Evolutionary conservation across 73 alveolate genomes (phyloP), one percentile per base, ranked within the genome.

Genomic region (Diophrys sp.): DNA sequence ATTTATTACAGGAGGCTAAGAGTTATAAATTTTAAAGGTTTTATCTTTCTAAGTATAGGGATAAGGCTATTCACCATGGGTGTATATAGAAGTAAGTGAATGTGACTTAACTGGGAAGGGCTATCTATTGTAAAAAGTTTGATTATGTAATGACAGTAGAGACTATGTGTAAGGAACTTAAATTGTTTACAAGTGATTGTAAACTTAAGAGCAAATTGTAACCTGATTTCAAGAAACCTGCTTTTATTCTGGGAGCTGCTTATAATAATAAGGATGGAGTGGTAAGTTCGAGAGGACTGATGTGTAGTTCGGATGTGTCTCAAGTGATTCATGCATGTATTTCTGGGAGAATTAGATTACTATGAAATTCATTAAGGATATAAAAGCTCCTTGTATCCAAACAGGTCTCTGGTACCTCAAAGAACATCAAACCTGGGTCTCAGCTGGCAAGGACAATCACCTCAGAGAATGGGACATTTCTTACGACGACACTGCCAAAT

Each of bases 371-470:
- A 33, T 80, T 23, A 80, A 81, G 30, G 71, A 78, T 18, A 54
- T 79, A 2, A 73, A 71, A 28, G 79, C 89, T 24, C 82, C 78
- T 1, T 79, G 88, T 55, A 77, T 62, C 14, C 73, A 91, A 80
- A 82, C 92, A 71, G 92, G 94, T 56, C 78, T 95, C 28, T 95
- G 99, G 98, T 90, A 57, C 77, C 77, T 95, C 54, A 80, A 83
- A 31, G 80, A 56, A 74, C 97, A 92, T 83, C 81, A 88, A 75
- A 75, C 88, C 44, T 95, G 99, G 98, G 76, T 95, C 31, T 74
- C 97, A 33, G 92, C 97, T 11, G 96, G 96, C 44, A 82, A 79
- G 89, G 96, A 85, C 87, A 81, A 91, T 81, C 77, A 77, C 74
- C 78, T 86, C 25, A 73, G 96, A 86, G 87, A 89, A 80, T 82